Percentiles rank a stretch among this genome's conserved stretches.
Conservation (phyloP, 2,329 filamentous ascomycete species). For the Fusarium buharicum region DNA sequence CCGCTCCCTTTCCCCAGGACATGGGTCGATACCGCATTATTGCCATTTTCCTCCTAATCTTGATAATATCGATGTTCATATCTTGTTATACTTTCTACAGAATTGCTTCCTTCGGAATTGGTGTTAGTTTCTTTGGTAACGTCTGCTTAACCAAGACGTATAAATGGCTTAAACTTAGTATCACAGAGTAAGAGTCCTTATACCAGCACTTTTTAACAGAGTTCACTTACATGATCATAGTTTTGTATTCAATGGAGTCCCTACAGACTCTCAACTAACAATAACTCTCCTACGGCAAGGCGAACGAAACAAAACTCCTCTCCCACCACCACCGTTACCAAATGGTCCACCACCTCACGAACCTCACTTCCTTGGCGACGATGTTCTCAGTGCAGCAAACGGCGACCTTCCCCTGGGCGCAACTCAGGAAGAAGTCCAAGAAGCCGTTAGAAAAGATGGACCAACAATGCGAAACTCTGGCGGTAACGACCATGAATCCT, state of each 20-base stretch:
- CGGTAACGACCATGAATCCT: constrained; percentile 58
- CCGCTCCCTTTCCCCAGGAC: constrained; percentile 67
- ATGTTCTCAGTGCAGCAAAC: constrained; percentile 54
- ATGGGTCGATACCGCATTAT: constrained; percentile 56
- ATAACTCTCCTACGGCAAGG: constrained; percentile 80
- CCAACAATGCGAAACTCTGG: constrained; percentile 44
- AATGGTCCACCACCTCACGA: neutral
- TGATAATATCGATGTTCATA: neutral
- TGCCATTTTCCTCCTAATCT: accelerated
- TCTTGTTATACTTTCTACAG: constrained; percentile 6
- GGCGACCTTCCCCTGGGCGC: constrained; percentile 27
- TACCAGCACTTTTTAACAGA: accelerated
- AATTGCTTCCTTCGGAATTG: neutral
- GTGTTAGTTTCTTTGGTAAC: constrained; percentile 9
- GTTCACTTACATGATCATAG: constrained; percentile 67
- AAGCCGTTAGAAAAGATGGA: constrained; percentile 60
- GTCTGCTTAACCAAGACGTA: neutral
- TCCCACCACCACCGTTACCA: constrained; percentile 61
- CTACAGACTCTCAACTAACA: constrained; percentile 82
- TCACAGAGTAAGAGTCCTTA: constrained; percentile 68
- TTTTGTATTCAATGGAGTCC: constrained; percentile 78
- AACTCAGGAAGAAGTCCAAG: constrained; percentile 65
- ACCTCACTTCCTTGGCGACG: neutral
- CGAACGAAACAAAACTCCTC: constrained; percentile 77
- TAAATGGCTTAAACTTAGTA: neutral